phyloP scores from a whole-genome alignment of 2,329 filamentous ascomycete species.

The Aureobasidium sp. region DNA sequence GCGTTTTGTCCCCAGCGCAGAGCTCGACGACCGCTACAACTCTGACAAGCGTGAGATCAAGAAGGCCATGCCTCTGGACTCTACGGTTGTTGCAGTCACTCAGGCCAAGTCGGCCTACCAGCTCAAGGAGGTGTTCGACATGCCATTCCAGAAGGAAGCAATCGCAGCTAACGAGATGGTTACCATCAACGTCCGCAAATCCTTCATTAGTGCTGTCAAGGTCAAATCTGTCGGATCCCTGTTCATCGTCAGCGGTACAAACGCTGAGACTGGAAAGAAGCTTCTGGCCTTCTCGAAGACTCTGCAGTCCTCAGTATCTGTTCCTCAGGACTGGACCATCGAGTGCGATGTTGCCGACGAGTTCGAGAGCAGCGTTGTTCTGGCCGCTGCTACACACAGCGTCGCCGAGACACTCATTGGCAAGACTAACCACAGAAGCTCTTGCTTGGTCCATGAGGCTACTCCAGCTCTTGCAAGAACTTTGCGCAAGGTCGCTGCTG shows the following conservation, averaged over 20 bases:
- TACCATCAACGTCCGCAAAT: background rate
- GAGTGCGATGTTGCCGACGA: background rate
- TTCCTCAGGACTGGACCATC: background rate
- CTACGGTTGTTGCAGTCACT: background rate
- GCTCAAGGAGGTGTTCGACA: background rate
- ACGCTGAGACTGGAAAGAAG: background rate
- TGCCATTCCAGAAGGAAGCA: background rate
- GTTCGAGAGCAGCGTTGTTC: background rate
- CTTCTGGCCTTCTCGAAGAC: background rate
- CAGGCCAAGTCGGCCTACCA: background rate
- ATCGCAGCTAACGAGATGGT: background rate
- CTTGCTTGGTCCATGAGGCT: background rate
- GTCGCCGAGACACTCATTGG: background rate
- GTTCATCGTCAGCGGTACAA: background rate
- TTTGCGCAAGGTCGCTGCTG: background rate
- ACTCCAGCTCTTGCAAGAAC: background rate
- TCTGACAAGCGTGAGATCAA: conserved; percentile 8
- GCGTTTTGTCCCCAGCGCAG: background rate
- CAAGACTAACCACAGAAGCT: background rate
- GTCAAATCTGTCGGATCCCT: background rate
- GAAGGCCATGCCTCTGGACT: background rate
- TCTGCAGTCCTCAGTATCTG: background rate
- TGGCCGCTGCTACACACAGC: background rate
- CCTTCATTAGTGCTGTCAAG: background rate
- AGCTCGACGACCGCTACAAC: conserved; percentile 5